Base-by-base conservation (phyloP, 129 eudicot species). In the Flaveria robusta region DNA sequence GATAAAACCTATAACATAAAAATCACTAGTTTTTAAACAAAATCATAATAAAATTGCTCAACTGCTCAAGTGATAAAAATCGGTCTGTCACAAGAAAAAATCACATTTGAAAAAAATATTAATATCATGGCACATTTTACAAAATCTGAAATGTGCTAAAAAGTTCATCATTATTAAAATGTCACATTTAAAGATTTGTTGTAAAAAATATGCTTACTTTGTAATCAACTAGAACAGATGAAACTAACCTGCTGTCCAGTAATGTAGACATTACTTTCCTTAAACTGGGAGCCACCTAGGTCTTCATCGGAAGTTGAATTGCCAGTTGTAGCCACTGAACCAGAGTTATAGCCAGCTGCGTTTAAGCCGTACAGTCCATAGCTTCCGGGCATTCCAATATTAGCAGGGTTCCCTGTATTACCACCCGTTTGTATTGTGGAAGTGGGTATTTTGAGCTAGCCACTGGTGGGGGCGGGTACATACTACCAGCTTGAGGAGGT, bases 211-310 rank as follows among this genome's bases (percentile, higher is more conserved):
- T 14, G 16, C 52, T 47, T 5, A 12, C n/a, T 14, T 47, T 14
- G 5, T 47, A 12, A 18, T 23, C 27, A 71, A 20, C 49, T 27
- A 42, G 4, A 79, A 54, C 18, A 66, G 23, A 65, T 4, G 45
- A 31, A 20, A 80, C 92, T 51, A 66, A 90, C 98, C 97, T 93
- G 97, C 77, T 88, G 91, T 55, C 92, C 94, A 47, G 84, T 82
- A 68, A 70, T 68, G 66, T 88, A 92, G 63, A 80, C 83, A 79
- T 88, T 90, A 51, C 68, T 92, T 62, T 93, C 98, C 88, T 93
- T 90, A 26, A 86, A 86, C 74, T 90, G 96, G 55, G 91, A 69
- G 15, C 85, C 82, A 56, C 80, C 86, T 71, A 85, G 87, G 64
- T 90, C 97, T 59, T 90, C 98, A 68, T 84, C 86, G 27, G 94